Base-by-base conservation (phyloP, 1,139 yeast species). In the Kazachstania sp. region DNA sequence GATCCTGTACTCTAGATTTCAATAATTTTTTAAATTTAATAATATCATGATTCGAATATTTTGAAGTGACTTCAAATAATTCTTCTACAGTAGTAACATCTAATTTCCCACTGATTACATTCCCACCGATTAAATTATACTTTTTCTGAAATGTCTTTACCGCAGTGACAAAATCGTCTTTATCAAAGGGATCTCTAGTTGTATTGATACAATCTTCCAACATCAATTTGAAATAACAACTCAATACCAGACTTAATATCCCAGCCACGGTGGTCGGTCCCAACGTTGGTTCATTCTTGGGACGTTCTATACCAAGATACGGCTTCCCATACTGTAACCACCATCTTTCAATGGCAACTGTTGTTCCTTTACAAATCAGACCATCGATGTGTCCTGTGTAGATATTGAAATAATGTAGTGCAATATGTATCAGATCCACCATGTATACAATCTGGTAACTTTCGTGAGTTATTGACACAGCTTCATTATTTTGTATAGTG, bases 161-260 rank as follows among this genome's bases (percentile, higher is more conserved):
- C 2, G 84, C 82, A 45, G 79, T 66, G 43, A 80, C 72, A 52
- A 80, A 81, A 49, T 74, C 75, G 47, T 79, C 83, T 49, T 81
- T 80, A 56, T 86, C 95, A 63, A 84, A 82, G 0, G 95, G 90
- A 62, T 92, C 97, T 61, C 86, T 88, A 0, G 95, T 88, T 7
- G 28, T 32, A 4, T 83, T 81, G 51, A 81, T 86, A 53, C 88
- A 79, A 37, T 85, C 84, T 3, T 86, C 83, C 20, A 80, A 69
- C 29, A 82, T 74, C 39, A 90, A 63, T 49, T 95, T 74, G 48
- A 82, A 72, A 51, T 82, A 77, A 36, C 83, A 73, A 52, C 88
- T 81, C 20, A 84, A 66, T 0, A 85, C 75, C 56, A 84, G 74
- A 46, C 94, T 86, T 4, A 86, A 61, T 2, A 82, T 63, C 0